These are phyloP conservation scores for Pseudevernia furfuracea DNA, from an alignment of 495 filamentous ascomycete genomes.

Conservation along the genomic window DNA sequence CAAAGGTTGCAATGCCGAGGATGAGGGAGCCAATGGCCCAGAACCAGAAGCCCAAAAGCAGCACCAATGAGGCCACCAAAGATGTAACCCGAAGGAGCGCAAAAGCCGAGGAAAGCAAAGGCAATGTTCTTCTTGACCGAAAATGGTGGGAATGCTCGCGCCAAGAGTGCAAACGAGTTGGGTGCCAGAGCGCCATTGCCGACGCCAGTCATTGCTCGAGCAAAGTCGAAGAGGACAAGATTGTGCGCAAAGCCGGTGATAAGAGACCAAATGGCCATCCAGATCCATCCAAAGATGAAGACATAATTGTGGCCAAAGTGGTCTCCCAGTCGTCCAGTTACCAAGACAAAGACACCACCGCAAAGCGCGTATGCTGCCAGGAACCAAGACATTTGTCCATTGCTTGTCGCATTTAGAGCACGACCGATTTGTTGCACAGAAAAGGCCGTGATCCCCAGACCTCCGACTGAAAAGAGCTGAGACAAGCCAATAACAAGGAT, in stretches of 20 bases:
- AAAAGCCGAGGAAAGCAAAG: conserved; percentile 54
- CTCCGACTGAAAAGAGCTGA: conserved; percentile 29
- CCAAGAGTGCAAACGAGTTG: conserved; percentile 44
- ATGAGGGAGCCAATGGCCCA: conserved; percentile 17
- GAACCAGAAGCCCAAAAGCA: conserved; percentile 41
- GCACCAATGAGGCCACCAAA: conserved; percentile 45
- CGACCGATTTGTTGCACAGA: conserved; percentile 27
- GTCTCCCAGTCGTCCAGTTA: conserved; percentile 57
- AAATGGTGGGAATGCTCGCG: conserved; percentile 37
- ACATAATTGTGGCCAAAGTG: conserved; percentile 55
- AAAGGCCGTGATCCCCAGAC: conserved; percentile 25
- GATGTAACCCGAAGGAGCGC: conserved; percentile 47
- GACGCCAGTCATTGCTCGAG: conserved; percentile 45
- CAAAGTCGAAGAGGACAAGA: conserved; percentile 39
- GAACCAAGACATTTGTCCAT: conserved; percentile 39
- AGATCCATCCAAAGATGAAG: conserved; percentile 53
- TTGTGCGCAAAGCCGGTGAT: conserved; percentile 43
- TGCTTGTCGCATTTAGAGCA: conserved; percentile 24
- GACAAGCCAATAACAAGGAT: conserved; percentile 29
- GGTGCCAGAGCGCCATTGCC: conserved; percentile 46
- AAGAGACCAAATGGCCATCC: conserved; percentile 54
- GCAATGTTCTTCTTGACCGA: conserved; percentile 48
- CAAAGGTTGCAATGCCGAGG: conserved; percentile 23
- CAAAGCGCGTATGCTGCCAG: conserved; percentile 47
- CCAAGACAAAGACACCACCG: conserved; percentile 57